These are phyloP conservation scores for Pestalotiopsis sp. DNA, from an alignment of 2,329 filamentous ascomycete species.

Conservation along the genomic window DNA sequence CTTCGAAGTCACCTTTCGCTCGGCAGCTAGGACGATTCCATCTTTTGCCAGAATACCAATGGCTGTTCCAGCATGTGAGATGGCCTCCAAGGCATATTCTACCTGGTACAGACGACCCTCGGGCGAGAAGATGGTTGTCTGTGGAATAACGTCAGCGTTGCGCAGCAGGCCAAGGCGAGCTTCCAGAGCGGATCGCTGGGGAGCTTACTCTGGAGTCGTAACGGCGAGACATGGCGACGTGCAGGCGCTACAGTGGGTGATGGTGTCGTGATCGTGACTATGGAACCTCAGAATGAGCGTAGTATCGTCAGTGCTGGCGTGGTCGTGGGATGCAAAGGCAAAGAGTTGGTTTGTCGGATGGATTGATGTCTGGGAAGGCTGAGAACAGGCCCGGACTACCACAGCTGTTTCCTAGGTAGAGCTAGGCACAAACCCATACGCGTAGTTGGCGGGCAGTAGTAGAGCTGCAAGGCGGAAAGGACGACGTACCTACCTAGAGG, in stretches of 20 bases:
- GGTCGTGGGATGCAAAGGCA: background rate
- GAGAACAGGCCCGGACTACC: conserved; percentile 3
- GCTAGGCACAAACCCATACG: conserved; percentile 14
- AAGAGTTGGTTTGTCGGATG: background rate
- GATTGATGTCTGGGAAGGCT: conserved; percentile 9
- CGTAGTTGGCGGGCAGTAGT: conserved; percentile 2
- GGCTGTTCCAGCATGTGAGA: conserved; percentile 96
- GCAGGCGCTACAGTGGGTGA: background rate
- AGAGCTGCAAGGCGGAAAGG: background rate
- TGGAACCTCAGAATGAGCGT: background rate
- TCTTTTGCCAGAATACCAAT: conserved; percentile 96
- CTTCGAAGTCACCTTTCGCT: conserved; percentile 99
- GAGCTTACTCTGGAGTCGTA: conserved; percentile 90
- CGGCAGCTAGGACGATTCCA: conserved; percentile 95
- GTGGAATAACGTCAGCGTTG: conserved; percentile 16
- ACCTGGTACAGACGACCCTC: conserved; percentile 98
- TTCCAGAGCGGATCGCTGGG: conserved; percentile 12
- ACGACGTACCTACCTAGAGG: background rate
- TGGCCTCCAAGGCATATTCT: conserved; percentile 98
- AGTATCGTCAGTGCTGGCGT: background rate
- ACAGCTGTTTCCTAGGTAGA: conserved; percentile 1
- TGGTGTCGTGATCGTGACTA: background rate
- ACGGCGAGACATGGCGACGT: conserved; percentile 80
- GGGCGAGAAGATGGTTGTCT: conserved; percentile 99
- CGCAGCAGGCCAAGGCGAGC: conserved; percentile 17